Evolutionary conservation across 768 basidiomycete species (phyloP).

Genomic region (Mycena venus): DNA sequence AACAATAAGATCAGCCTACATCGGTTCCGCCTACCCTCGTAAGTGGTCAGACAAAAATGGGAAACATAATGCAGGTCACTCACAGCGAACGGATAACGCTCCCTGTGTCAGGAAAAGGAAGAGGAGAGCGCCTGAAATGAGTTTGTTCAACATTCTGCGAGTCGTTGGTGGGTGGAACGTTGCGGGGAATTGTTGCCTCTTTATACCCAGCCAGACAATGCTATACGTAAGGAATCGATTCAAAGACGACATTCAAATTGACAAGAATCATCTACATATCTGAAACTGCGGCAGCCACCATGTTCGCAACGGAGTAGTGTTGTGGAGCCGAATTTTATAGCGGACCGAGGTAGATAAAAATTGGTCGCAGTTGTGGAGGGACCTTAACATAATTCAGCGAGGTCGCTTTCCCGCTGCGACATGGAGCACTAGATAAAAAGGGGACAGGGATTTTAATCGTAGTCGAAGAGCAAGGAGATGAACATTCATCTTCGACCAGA

Average conservation of each 20-base stretch:
- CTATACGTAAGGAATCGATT: background rate
- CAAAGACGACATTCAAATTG: background rate
- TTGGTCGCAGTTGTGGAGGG: background rate
- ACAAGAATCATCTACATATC: background rate
- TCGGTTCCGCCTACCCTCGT: background rate
- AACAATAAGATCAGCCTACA: background rate
- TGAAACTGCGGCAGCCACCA: background rate
- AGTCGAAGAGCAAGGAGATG: background rate
- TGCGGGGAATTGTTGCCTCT: background rate
- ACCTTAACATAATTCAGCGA: background rate
- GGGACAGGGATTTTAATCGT: background rate
- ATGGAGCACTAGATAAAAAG: background rate
- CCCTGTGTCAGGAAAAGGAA: background rate
- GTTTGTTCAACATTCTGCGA: conserved; percentile 2
- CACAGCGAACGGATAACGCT: background rate
- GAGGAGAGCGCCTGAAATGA: background rate
- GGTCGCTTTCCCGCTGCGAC: background rate
- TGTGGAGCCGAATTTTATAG: background rate
- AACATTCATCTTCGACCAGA: background rate
- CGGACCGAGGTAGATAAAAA: background rate
- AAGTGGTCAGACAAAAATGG: background rate
- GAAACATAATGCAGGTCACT: background rate
- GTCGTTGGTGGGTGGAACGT: background rate
- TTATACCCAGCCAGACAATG: background rate
- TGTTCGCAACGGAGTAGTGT: background rate